Percentiles rank a stretch among this genome's conserved stretches.
Evolutionary conservation across 495 filamentous ascomycete genomes (phyloP).

Genomic region (Lineolata rhizophorae): DNA sequence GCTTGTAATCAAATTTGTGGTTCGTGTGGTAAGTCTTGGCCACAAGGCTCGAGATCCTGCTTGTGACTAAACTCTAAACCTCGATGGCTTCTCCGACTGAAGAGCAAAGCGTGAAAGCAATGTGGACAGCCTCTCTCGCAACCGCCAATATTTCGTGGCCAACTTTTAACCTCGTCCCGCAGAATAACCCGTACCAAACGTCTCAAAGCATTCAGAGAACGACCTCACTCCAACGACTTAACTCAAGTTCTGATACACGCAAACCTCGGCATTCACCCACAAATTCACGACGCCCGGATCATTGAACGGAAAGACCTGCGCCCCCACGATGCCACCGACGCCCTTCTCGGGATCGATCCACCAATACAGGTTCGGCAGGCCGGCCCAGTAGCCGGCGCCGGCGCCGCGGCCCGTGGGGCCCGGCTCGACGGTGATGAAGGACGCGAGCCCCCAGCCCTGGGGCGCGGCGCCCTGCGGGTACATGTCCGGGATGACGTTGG

Average conservation of each 20-base stretch:
- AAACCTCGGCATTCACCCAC: constrained; percentile 7
- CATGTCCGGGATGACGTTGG: constrained; percentile 22
- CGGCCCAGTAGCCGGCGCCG: constrained; percentile 32
- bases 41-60: no score
- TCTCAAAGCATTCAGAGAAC: no score
- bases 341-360: constrained; percentile 36
- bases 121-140: no score
- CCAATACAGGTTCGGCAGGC: constrained; percentile 38
- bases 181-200: no score
- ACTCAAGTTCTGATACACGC: constrained; percentile 9
- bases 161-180: no score
- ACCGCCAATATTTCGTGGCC: no score
- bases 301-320: constrained; percentile 36
- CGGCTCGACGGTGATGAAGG: constrained; percentile 23
- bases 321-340: constrained; percentile 31
- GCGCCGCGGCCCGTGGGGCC: constrained; percentile 25
- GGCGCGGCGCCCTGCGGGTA: constrained; percentile 29
- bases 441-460: constrained; percentile 38
- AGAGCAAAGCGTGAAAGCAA: no score
- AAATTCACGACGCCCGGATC: constrained; percentile 5
- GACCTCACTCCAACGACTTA: no score
- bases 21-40: no score
- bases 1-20: no score
- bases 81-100: no score
- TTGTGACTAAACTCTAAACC: no score